Conservation (phyloP, 2,329 filamentous ascomycete species). For the Rhexocercosporidium sp. region DNA sequence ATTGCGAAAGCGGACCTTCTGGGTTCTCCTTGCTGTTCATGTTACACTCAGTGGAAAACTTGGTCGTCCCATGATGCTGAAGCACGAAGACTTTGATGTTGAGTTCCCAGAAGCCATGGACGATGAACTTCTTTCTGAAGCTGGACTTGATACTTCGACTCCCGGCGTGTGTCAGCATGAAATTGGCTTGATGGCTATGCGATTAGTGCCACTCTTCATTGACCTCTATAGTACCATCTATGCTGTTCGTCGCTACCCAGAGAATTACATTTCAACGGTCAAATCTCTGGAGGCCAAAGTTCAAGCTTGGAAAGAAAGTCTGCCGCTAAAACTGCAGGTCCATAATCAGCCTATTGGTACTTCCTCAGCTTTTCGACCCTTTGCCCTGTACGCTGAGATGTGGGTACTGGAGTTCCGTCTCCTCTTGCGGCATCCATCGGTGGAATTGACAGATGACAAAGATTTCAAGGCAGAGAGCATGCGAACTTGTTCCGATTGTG, state of each 20-base stretch:
- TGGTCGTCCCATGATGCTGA: constrained; percentile 77
- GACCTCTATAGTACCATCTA: constrained; percentile 82
- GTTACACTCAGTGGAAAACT: constrained; percentile 76
- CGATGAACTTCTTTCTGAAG: constrained; percentile 71
- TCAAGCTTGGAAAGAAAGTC: constrained; percentile 63
- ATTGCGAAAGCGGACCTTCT: constrained; percentile 79
- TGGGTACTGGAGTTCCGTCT: constrained; percentile 63
- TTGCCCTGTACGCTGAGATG: constrained; percentile 59
- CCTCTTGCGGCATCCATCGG: constrained; percentile 65
- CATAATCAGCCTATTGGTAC: constrained; percentile 47
- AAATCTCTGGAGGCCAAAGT: constrained; percentile 69
- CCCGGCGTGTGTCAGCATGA: constrained; percentile 68
- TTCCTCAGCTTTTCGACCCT: constrained; percentile 50
- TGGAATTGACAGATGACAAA: constrained; percentile 59
- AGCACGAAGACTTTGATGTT: constrained; percentile 77
- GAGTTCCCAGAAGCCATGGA: constrained; percentile 75
- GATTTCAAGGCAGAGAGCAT: constrained; percentile 65
- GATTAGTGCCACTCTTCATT: constrained; percentile 68
- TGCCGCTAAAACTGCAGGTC: constrained; percentile 64
- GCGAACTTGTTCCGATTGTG: constrained; percentile 68
- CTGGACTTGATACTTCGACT: constrained; percentile 62
- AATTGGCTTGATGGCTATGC: constrained; percentile 69
- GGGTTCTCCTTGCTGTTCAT: constrained; percentile 70
- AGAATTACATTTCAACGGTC: constrained; percentile 68
- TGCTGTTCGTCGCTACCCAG: constrained; percentile 65